Evolutionary conservation across 2,329 filamentous ascomycete species (phyloP), one percentile per base, ranked within the genome.

Genomic region (Ophiostoma tasmaniense): DNA sequence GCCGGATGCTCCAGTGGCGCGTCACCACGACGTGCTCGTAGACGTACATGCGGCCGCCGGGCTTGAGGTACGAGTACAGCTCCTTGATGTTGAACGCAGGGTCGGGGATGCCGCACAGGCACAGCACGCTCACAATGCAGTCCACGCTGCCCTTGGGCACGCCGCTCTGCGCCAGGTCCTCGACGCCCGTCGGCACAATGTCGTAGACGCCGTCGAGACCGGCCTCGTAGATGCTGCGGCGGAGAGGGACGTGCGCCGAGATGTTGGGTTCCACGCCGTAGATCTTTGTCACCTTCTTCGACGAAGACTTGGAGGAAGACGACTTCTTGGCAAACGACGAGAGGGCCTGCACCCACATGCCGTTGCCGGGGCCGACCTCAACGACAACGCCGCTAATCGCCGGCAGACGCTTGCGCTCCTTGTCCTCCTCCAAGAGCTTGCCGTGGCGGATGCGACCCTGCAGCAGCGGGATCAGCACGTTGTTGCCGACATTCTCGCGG

Each of bases 261-360:
- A 75, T 68, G 74, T 89, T 90, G 2, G 88, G 88, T 77, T 90
- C 88, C 4, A 90, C 82, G 68, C 87, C 88, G 73, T 86, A 89
- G 61, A 90, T 79, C 39, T 80, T 81, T 39, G 77, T 80, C 68
- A 85, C 74, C 1, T 62, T 45, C 42, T 25, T 67, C 7, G 69
- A 42, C 8, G 67, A 66, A 1, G 39, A 30, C 8, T 28, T 61
- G 22, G 8, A 55, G 39, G 50, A 52, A 5, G 39, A 42, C 39
- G 39, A 45, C 42, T n/a, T 45, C 42, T 45, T 45, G 20, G 11
- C 33, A 37, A 66, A 30, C 20, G 59, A 55, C 2, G 35, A 28
- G 10, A 59, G 37, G 6, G 45, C 52, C 45, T 83, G 80, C 3
- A 86, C 81, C 87, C 86, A 89, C 75, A 87, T 80, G 2, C 87